Base-by-base conservation (phyloP, 108 stramenopile species). In the Nitzschia inconspicua region DNA sequence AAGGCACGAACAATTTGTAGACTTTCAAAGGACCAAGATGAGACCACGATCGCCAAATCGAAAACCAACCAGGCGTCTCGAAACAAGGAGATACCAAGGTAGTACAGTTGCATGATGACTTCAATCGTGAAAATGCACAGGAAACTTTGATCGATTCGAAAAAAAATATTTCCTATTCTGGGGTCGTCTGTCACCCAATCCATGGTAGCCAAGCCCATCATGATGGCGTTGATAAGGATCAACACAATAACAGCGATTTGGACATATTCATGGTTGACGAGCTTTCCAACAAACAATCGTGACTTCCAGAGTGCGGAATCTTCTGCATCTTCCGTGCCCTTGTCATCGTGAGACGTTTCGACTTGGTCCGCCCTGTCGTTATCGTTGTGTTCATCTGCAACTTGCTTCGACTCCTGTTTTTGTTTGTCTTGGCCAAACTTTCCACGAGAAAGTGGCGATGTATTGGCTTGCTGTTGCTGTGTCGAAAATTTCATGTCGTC, bases 181-280 rank as follows among this genome's bases (percentile, higher is more conserved):
- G 63, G 53, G 47, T 83, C 66, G 23, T 88, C 77, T 31, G 63
- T 52, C 1, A 85, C 82, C 69, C 84, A 81, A 53, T 80, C 77
- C 70, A 78, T 80, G 8, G 87, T 88, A 19, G 80, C 81, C 0
- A 88, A 14, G 22, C 87, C 87, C 78, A 88, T 83, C 60, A 79
- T 63, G 0, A 85, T 51, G 7, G 82, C 84, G 53, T 88, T 88
- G 53, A 79, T 35, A 3, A 85, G 52, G 44, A 88, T 88, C 22
- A 80, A 60, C 13, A 65, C 35, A 44, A 88, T 71, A 34, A 88
- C 77, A 28, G 13, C 22, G 13, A 84, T 22, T 29, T 84, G 83
- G 0, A 78, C 67, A 22, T 61, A 47, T 29, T 65, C 62, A 56
- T 83, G 52, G 68, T 83, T 83, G 39, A 83, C 77, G 9, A 73